A percentile compares a stretch with the other conserved stretches of the same genome.
phyloP scores from a whole-genome alignment of 2,329 filamentous ascomycete species.

The Fusarium tanahbumbuense region DNA sequence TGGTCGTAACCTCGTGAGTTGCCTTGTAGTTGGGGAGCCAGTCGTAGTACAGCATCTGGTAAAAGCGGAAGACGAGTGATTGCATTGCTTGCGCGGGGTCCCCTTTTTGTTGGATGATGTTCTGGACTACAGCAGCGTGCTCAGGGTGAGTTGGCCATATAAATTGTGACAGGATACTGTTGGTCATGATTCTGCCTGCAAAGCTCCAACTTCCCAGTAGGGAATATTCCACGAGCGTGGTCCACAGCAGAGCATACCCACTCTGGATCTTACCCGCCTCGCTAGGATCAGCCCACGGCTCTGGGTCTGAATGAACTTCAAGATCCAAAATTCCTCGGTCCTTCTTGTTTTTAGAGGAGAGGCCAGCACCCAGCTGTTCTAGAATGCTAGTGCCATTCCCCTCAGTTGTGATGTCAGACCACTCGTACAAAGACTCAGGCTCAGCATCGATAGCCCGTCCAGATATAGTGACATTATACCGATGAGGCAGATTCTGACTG shows the following conservation, averaged over 20 bases:
- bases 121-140: slow-evolving; percentile 6
- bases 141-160: slow-evolving; percentile 3
- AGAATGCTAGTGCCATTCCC: neutral
- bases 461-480: slow-evolving; percentile 16
- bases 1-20: neutral
- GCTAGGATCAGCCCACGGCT: neutral
- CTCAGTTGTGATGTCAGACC: neutral
- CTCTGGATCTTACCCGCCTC: neutral
- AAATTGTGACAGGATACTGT: neutral
- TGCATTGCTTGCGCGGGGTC: neutral
- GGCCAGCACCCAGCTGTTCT: slow-evolving; percentile 4
- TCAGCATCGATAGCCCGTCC: slow-evolving; percentile 11
- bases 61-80: neutral
- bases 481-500: slow-evolving; percentile 10
- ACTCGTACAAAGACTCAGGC: slow-evolving; percentile 1
- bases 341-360: neutral
- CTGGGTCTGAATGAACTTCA: neutral
- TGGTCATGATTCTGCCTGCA: neutral
- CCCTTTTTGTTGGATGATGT: neutral
- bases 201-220: slow-evolving; percentile 9
- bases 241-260: neutral
- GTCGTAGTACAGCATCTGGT: slow-evolving; percentile 14
- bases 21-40: neutral
- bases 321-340: slow-evolving; percentile 12
- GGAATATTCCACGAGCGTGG: neutral